These are phyloP conservation scores for Rhypophila decipiens DNA, from an alignment of 495 filamentous ascomycete genomes.

Conservation along the genomic window DNA sequence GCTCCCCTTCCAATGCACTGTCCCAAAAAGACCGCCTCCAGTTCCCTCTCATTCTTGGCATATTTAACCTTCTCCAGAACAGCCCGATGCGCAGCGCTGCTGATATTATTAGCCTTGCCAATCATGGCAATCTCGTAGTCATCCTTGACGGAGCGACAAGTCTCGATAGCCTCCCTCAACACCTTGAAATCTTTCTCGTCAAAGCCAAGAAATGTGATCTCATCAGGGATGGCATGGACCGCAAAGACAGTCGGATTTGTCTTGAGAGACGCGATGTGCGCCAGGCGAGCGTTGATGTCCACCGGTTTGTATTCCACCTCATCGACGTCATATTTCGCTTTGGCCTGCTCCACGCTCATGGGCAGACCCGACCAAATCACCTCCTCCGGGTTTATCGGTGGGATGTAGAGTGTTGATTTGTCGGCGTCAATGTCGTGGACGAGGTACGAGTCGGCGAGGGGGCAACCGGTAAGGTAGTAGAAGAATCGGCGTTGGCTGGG, in stretches of 20 bases:
- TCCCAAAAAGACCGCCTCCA: slow-evolving; percentile 71
- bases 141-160: slow-evolving; percentile 72
- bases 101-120: slow-evolving; percentile 75
- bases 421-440: slow-evolving; percentile 69
- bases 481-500: slow-evolving; percentile 81
- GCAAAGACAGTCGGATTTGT: slow-evolving; percentile 54
- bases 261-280: slow-evolving; percentile 34
- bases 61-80: slow-evolving; percentile 59
- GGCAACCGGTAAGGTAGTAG: slow-evolving; percentile 90
- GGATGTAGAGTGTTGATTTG: slow-evolving; percentile 84
- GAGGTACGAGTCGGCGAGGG: slow-evolving; percentile 72
- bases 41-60: slow-evolving; percentile 71
- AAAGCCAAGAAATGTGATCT: slow-evolving; percentile 59
- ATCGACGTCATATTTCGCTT: slow-evolving; percentile 76
- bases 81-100: slow-evolving; percentile 65
- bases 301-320: slow-evolving; percentile 59
- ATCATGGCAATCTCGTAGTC: slow-evolving; percentile 79
- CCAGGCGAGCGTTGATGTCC: slow-evolving; percentile 62
- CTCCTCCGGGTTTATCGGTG: slow-evolving; percentile 75
- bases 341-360: slow-evolving; percentile 64
- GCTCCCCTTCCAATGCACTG: slow-evolving; percentile 69
- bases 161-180: slow-evolving; percentile 72
- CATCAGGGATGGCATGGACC: slow-evolving; percentile 65
- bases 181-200: slow-evolving; percentile 51
- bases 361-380: slow-evolving; percentile 98